phyloP scores from a whole-genome alignment of 1,284 basidiomycete species.

The Pholiota adiposa region DNA sequence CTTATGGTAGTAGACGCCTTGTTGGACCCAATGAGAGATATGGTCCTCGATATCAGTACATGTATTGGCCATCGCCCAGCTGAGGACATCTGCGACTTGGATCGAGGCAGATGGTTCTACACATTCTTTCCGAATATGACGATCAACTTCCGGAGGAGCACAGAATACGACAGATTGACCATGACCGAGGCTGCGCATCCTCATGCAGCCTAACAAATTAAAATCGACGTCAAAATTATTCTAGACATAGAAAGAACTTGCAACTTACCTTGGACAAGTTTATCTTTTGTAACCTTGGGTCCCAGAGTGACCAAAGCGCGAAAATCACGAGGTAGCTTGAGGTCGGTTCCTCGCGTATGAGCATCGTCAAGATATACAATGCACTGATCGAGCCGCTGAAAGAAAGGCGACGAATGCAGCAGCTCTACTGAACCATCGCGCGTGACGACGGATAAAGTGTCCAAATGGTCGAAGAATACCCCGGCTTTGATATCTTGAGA shows the following conservation, averaged over 20 bases:
- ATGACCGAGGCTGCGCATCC: slow-evolving; percentile 53
- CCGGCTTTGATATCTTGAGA: slow-evolving; percentile 38
- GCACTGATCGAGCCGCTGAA: slow-evolving; percentile 46
- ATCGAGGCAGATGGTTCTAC: slow-evolving; percentile 19
- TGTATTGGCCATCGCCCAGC: slow-evolving; percentile 51
- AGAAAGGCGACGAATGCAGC: slow-evolving; percentile 47
- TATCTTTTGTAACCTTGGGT: slow-evolving; percentile 57
- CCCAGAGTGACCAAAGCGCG: slow-evolving; percentile 59
- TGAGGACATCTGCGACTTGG: slow-evolving; percentile 40
- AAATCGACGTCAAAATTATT: too few species aligned
- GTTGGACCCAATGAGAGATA: slow-evolving; percentile 49
- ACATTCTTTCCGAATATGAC: slow-evolving; percentile 36
- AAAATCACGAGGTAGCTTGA: slow-evolving; percentile 49
- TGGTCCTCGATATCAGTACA: slow-evolving; percentile 45
- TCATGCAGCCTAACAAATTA: slow-evolving; percentile 44
- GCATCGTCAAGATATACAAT: slow-evolving; percentile 61
- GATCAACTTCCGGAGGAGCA: slow-evolving; percentile 50
- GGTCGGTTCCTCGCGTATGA: slow-evolving; percentile 61
- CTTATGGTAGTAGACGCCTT: slow-evolving; percentile 45
- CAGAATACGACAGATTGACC: slow-evolving; percentile 56
- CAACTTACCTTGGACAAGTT: slow-evolving; percentile 52
- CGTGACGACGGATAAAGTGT: slow-evolving; percentile 46
- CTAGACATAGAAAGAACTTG: too few species aligned
- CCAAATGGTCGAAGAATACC: slow-evolving; percentile 51
- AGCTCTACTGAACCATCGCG: slow-evolving; percentile 43